Evolutionary conservation across 192 early-diverging fungal species (phyloP), one percentile per base, ranked within the genome.

Genomic region (Kappamyces sp.): DNA sequence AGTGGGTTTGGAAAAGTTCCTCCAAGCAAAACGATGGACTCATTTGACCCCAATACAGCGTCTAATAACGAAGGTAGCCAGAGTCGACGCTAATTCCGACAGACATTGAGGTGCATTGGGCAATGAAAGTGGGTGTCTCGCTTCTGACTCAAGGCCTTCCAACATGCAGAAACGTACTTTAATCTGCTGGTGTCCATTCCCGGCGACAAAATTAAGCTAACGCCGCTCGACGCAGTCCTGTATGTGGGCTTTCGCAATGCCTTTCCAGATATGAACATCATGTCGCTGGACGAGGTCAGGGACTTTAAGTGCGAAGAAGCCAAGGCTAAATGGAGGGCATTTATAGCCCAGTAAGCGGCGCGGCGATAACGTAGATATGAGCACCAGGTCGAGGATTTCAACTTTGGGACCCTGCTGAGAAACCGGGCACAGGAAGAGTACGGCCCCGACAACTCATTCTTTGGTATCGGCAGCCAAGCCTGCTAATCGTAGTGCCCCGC

Each of bases 81-180:
- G 15, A 40, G 51, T 53, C 41, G 23, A 9, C 7, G 5, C 41
- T 41, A 5, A 23, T 40, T 35, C 32, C 23, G 38, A n/a, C 58
- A 76, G 67, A 84, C 53, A 74, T 73, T 39, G 92, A 94, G 78
- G 90, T 89, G 80, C 91, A 93, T 64, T 97, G 91, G 92, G 88
- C 87, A 37, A 89, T 94, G 23, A 23, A 23, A 23, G 23, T 23
- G 23, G 23, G 23, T 23, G 23, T 23, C 23, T 23, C 23, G 23
- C 23, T 23, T 23, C 23, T 23, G 23, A 23, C 23, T 23, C 71
- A 93, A 92, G 78, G 91, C 93, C 47, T 85, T 91, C 75, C 89
- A 92, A 58, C 91, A 97, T 63, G 91, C 94, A 34, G 94, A 97
- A 64, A 94, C 90, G 12, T 95, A 91, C 71, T 90, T 90, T 74